Base-by-base conservation (phyloP, 345 rosid genomes). In the Passiflora organensis region DNA sequence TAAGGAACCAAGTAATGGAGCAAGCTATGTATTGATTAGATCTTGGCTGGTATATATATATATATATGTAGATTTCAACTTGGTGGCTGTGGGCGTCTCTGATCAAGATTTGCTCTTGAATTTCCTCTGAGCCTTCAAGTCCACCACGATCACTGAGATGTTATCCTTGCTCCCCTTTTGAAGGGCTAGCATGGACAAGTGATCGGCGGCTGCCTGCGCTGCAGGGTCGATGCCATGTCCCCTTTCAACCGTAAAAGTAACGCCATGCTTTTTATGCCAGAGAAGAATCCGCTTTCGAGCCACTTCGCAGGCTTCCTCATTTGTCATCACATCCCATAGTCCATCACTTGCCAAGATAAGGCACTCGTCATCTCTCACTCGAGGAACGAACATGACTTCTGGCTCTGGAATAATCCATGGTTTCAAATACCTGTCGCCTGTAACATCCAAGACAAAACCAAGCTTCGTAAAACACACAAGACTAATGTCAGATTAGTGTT, bases 1-100 rank as follows among this genome's bases (percentile, higher is more conserved):
- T 45, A 24, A 78, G 73, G 71, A 85, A 82, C n/a, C n/a, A 85
- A 80, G 73, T 68, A 55, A 82, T 80, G 89, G 94, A 80, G 86
- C 64, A 41, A 67, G 66, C 80, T 80, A 76, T 82, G 80, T 76
- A 71, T 76, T 72, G 62, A 48, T 41, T 9, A 63, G 69, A 65
- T 58, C 44, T 53, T n/a, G n/a, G 69, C 72, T 53, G 67, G 66
- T 60, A 44, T 59, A 51, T 68, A 54, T 66, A 63, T 73, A 51
- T 34, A 42, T 48, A 56, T 61, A 59, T 73, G 41, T 56, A 71
- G 63, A 59, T 59, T 57, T 41, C 22, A 39, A 46, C 48, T 22
- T 25, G 46, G 54, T 19, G 62, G 52, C 18, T 4, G 56, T 24
- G 47, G 72, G 59, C 8, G 34, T 53, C 58, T 62, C 44, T 36